Evolutionary conservation across 306 rosid genomes (phyloP).

Genomic region (Alnus rubra): DNA sequence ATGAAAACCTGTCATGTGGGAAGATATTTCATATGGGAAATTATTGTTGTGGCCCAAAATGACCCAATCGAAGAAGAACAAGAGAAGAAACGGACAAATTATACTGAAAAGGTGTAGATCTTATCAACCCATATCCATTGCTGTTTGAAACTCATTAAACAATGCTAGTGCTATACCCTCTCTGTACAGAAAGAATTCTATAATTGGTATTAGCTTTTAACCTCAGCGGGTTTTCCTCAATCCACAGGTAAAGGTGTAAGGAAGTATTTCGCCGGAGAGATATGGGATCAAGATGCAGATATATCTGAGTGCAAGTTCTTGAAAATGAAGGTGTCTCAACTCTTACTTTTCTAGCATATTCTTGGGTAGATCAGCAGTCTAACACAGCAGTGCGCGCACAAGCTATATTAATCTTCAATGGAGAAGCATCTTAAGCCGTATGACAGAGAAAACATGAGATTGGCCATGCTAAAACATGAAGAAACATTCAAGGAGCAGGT

Average conservation of each 20-base stretch:
- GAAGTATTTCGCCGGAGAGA: constrained; percentile 19
- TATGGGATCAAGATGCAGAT: constrained; percentile 11
- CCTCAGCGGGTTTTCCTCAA: constrained; percentile 28
- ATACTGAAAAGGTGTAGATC: constrained; percentile 47
- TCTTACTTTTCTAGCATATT: constrained; percentile 4
- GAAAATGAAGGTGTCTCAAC: constrained; percentile 9
- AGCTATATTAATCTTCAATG: constrained; percentile 43
- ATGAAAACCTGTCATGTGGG: constrained; percentile 27
- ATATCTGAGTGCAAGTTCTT: constrained; percentile 23
- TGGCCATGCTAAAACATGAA: constrained; percentile 79
- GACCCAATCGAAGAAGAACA: constrained; percentile 29
- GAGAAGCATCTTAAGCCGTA: constrained; percentile 64
- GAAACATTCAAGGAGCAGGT: constrained; percentile 88
- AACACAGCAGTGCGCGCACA: constrained; percentile 1
- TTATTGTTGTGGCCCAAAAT: constrained; percentile 65
- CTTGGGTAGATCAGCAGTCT: constrained; percentile 11
- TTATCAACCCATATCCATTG: constrained; percentile 39
- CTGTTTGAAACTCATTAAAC: constrained; percentile 36
- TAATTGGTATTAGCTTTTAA: constrained; percentile 15
- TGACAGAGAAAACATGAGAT: constrained; percentile 72
- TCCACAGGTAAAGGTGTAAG: constrained; percentile 32
- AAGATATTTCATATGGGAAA: constrained; percentile 50
- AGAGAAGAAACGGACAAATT: constrained; percentile 49
- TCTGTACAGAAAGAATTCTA: constrained; percentile 25
- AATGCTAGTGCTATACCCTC: constrained; percentile 19